Conservation (phyloP, 192 early-diverging fungal genomes). For the Entomortierella chlamydospora region DNA sequence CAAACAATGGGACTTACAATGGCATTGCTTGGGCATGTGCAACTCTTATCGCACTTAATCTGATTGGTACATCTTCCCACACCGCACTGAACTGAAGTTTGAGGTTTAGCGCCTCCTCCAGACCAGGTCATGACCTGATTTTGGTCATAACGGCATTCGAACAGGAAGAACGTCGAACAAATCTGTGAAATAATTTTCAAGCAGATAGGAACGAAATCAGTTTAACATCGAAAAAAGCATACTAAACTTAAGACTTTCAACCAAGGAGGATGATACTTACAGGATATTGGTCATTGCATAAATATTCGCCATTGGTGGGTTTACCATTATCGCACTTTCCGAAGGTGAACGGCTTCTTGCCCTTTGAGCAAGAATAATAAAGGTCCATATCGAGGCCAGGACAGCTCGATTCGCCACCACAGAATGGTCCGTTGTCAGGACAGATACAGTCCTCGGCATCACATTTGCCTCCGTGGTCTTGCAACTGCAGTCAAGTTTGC, state of each 20-base stretch:
- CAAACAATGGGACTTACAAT: too few relatives aligned
- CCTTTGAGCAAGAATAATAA: conserved; percentile 18
- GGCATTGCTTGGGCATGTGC: background rate
- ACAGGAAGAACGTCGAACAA: conserved; percentile 26
- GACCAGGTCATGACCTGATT: conserved; percentile 12
- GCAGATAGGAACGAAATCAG: background rate
- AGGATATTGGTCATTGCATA: conserved; percentile 21
- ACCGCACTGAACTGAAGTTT: conserved; percentile 10
- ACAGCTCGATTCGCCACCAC: conserved; percentile 14
- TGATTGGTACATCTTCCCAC: conserved; percentile 7
- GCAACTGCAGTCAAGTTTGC: too few relatives aligned
- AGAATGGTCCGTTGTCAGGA: conserved; percentile 17
- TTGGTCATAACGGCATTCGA: conserved; percentile 27
- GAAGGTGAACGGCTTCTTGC: conserved; percentile 16
- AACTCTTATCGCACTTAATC: conserved; percentile 15
- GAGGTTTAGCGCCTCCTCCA: conserved; percentile 1
- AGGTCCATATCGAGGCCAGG: conserved; percentile 14
- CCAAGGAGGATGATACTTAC: conserved; percentile 5
- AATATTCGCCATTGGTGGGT: conserved; percentile 5
- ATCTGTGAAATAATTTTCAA: conserved; percentile 12
- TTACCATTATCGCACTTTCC: background rate
- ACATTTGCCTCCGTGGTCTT: conserved; percentile 10
- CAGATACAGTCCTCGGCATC: conserved; percentile 10
- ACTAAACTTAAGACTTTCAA: too few relatives aligned
- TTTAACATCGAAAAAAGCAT: too few relatives aligned